These are phyloP conservation scores for Calonectria pauciramosa DNA, from an alignment of 2,329 filamentous ascomycete genomes.

Conservation along the genomic window DNA sequence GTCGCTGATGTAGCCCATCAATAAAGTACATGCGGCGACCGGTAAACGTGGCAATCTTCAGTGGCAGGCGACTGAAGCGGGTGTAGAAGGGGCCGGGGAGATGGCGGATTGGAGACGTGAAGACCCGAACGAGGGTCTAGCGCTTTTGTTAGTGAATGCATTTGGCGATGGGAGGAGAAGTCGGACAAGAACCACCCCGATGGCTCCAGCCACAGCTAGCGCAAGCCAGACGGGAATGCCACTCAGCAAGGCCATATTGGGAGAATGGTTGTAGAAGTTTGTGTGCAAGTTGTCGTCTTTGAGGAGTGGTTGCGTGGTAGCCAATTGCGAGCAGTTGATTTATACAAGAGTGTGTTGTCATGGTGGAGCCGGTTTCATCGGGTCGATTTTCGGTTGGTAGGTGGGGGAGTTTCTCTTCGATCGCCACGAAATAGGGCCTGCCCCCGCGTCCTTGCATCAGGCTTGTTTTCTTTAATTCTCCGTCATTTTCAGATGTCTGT, in stretches of 20 bases:
- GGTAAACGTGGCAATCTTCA: conserved; percentile 13
- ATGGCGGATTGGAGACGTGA: neutral
- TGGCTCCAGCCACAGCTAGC: neutral
- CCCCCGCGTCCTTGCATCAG: neutral
- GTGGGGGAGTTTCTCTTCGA: neutral
- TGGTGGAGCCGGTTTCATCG: neutral
- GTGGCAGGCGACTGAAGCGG: conserved; percentile 8
- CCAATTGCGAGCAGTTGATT: neutral
- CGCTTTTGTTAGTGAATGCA: neutral
- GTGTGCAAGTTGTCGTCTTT: neutral
- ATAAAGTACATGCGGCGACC: conserved; percentile 28
- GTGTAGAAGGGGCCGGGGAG: conserved; percentile 31
- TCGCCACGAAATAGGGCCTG: neutral
- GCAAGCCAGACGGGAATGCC: neutral
- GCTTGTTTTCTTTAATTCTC: neutral
- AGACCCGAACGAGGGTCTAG: neutral
- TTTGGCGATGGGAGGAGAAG: neutral
- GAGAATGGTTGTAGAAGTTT: no score
- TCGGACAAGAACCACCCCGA: neutral
- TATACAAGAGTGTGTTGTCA: neutral
- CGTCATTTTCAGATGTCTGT: no score
- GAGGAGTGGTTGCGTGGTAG: neutral
- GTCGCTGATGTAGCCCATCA: conserved; percentile 16
- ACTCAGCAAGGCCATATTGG: neutral
- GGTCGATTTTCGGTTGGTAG: neutral